Evolutionary conservation across 768 basidiomycete genomes (phyloP).

Genomic region (Collybia sp.): DNA sequence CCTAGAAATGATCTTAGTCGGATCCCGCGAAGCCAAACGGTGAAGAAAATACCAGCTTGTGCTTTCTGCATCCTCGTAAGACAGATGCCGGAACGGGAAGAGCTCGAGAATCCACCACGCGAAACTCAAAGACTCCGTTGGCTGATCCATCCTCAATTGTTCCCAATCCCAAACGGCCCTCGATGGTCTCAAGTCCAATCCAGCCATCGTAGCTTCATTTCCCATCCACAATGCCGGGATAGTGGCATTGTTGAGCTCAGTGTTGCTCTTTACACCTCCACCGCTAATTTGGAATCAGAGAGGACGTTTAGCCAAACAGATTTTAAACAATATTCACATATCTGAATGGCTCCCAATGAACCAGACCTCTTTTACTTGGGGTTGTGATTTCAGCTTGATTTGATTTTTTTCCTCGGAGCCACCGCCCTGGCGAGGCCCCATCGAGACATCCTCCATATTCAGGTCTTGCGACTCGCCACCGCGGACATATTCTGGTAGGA

Average conservation of each 20-base stretch:
- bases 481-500: constrained; percentile 31
- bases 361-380: constrained; percentile 34
- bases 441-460: constrained; percentile 8
- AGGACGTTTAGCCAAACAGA: background rate
- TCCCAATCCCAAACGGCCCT: background rate
- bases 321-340: constrained; percentile 16
- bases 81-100: background rate
- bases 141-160: background rate
- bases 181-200: background rate
- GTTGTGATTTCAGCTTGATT: background rate
- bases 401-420: no score
- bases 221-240: background rate
- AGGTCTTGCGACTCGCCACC: constrained; percentile 12
- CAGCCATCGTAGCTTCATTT: background rate
- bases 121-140: background rate
- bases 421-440: background rate
- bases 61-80: background rate
- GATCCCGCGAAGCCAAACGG: background rate
- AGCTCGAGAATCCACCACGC: background rate
- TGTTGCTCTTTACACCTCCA: background rate
- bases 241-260: background rate
- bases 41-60: background rate
- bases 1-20: background rate
- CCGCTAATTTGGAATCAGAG: background rate
- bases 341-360: constrained; percentile 35